A percentile compares a stretch with the other conserved stretches of the same genome.
Evolutionary conservation across 1,139 yeast species (phyloP).

Genomic region (Magnusiomyces suaveolens): DNA sequence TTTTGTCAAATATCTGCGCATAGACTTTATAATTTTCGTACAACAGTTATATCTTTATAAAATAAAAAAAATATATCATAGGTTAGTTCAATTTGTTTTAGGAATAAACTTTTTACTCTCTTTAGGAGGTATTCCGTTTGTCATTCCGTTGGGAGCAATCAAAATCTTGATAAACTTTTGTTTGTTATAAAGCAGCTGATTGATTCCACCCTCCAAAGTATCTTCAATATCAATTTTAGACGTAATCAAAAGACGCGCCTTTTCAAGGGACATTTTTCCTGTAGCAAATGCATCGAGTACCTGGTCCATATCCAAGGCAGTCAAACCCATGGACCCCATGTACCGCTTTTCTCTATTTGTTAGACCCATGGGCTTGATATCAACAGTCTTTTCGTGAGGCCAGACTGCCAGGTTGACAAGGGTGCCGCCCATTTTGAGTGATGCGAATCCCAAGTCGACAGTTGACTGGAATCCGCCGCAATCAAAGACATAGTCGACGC

Average conservation of each 20-base stretch:
- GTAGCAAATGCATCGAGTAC: slow-evolving; percentile 39
- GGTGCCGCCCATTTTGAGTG: slow-evolving; percentile 48
- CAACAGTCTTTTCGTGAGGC: slow-evolving; percentile 39
- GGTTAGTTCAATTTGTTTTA: no score
- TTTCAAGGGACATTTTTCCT: slow-evolving; percentile 36
- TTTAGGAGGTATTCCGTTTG: slow-evolving; percentile 4
- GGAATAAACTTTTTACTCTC: neutral
- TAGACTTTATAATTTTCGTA: no score
- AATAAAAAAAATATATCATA: no score
- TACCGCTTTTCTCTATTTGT: slow-evolving; percentile 38
- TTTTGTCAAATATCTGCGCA: no score
- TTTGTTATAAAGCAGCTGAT: slow-evolving; percentile 37
- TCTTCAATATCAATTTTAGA: slow-evolving; percentile 36
- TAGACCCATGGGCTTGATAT: slow-evolving; percentile 39
- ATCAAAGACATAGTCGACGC: slow-evolving; percentile 50
- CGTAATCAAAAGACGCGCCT: slow-evolving; percentile 37
- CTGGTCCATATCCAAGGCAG: slow-evolving; percentile 39
- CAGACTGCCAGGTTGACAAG: slow-evolving; percentile 55
- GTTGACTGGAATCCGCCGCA: slow-evolving; percentile 54
- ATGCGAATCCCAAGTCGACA: slow-evolving; percentile 42
- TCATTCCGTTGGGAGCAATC: slow-evolving; percentile 31
- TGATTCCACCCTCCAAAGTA: slow-evolving; percentile 39
- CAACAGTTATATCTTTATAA: no score
- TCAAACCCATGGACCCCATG: slow-evolving; percentile 44
- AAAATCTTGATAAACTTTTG: slow-evolving; percentile 41